Evolutionary conservation across 1,284 basidiomycete species (phyloP).

Genomic region (Neolentinus lepideus): DNA sequence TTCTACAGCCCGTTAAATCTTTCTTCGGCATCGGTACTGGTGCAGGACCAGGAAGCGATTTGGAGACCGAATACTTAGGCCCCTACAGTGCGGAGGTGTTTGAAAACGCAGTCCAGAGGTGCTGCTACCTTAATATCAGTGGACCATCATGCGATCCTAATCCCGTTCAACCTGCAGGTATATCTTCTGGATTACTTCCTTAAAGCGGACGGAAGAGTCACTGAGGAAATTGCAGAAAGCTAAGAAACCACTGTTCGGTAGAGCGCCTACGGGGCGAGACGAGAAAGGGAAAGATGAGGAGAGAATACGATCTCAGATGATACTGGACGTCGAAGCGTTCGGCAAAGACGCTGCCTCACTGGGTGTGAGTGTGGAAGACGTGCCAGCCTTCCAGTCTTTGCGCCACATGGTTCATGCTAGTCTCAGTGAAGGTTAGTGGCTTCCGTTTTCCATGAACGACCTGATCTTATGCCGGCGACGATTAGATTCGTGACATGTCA

Average conservation of each 20-base stretch:
- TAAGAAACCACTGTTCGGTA: constrained; percentile 76
- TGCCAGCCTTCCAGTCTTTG: constrained; percentile 50
- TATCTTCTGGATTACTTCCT: constrained; percentile 54
- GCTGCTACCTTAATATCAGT: constrained; percentile 7
- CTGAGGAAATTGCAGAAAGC: constrained; percentile 80
- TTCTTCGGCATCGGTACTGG: constrained; percentile 64
- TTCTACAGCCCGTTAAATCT: constrained; percentile 75
- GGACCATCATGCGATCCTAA: background rate
- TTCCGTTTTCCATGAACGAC: background rate
- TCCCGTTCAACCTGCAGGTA: constrained; percentile 1
- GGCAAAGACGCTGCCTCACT: constrained; percentile 68
- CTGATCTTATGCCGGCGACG: too few species aligned
- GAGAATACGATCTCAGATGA: constrained; percentile 80
- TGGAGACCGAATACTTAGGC: constrained; percentile 48
- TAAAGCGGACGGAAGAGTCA: constrained; percentile 89
- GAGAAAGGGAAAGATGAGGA: constrained; percentile 74
- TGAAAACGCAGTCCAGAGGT: constrained; percentile 69
- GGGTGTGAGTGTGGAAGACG: constrained; percentile 54
- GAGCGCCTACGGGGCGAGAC: constrained; percentile 35
- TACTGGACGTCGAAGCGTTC: constrained; percentile 79
- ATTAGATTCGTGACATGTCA: too few species aligned
- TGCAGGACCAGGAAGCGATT: constrained; percentile 45
- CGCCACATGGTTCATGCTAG: constrained; percentile 48
- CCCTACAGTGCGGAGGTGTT: constrained; percentile 63
- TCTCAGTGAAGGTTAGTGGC: background rate